Conservation (phyloP, 2,329 filamentous ascomycete species). For the Pyricularia sp. region DNA sequence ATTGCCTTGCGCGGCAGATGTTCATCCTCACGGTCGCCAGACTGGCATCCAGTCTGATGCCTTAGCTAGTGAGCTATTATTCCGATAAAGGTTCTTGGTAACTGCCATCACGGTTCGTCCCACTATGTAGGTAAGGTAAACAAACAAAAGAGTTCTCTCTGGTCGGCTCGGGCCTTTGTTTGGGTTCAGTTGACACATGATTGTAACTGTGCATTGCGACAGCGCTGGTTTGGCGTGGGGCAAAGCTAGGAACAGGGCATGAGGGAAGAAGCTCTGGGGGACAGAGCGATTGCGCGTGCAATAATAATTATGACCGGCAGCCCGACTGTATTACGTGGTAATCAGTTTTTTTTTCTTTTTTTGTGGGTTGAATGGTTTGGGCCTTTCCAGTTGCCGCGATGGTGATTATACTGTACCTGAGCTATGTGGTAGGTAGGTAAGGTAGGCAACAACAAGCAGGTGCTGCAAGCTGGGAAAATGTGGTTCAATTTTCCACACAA, state of each 20-base stretch:
- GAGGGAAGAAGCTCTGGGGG: background rate
- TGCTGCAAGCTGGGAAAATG: background rate
- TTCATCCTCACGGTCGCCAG: background rate
- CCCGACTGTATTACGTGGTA: background rate
- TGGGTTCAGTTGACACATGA: background rate
- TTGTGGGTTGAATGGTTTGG: background rate
- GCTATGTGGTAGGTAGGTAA: too few relatives aligned
- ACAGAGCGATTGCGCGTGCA: background rate
- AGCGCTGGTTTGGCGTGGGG: background rate
- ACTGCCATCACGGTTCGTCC: background rate
- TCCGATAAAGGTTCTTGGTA: background rate
- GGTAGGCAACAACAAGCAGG: too few relatives aligned
- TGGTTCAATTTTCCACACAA: background rate
- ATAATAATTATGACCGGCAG: background rate
- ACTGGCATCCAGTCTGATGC: background rate
- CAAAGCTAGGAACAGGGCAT: background rate
- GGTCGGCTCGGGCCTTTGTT: background rate
- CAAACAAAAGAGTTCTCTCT: background rate
- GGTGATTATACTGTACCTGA: background rate
- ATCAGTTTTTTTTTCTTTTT: too few relatives aligned
- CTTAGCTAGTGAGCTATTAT: background rate
- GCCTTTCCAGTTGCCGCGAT: background rate
- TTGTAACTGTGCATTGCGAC: background rate
- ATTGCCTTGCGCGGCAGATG: background rate
- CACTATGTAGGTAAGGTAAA: background rate